phyloP scores from a whole-genome alignment of 1,284 basidiomycete genomes.

The Coriolopsis trogii region DNA sequence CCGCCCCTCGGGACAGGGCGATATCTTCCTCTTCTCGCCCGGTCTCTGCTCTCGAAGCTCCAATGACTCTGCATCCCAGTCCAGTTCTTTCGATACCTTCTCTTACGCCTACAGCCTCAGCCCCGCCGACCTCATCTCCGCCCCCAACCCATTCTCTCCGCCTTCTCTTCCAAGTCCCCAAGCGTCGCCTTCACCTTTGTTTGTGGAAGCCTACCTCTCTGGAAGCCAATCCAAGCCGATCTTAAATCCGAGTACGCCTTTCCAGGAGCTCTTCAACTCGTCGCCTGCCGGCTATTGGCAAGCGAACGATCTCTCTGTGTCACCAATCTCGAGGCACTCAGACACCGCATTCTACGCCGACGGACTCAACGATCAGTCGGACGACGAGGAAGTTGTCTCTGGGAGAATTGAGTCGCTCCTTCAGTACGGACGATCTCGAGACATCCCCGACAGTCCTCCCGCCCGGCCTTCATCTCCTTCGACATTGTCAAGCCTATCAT shows the following conservation, averaged over 20 bases:
- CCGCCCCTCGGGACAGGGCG: constrained; percentile 12
- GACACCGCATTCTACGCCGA: not conserved
- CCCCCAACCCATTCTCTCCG: constrained; percentile 10
- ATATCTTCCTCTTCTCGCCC: constrained; percentile 23
- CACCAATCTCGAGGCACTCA: constrained; percentile 24
- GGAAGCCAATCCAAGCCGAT: constrained; percentile 12
- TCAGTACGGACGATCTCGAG: constrained; percentile 19
- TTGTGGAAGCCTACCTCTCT: constrained; percentile 7
- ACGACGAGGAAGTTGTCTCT: not conserved
- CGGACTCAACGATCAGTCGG: not conserved
- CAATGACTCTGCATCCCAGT: constrained; percentile 16
- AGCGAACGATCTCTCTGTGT: constrained; percentile 19
- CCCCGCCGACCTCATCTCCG: constrained; percentile 10
- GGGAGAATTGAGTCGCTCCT: constrained; percentile 24
- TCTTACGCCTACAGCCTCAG: constrained; percentile 25
- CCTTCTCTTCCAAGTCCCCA: constrained; percentile 3
- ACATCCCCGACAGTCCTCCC: constrained; percentile 10
- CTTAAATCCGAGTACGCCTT: constrained; percentile 24
- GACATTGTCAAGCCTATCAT: constrained; percentile 25
- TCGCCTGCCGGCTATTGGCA: constrained; percentile 29
- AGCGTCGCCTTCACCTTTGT: constrained; percentile 13
- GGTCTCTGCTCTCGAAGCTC: constrained; percentile 17
- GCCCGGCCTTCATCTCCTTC: constrained; percentile 12
- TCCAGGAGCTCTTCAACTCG: constrained; percentile 26
- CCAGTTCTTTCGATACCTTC: constrained; percentile 19